Evolutionary conservation across 2,329 filamentous ascomycete species (phyloP).

Genomic region (Exserohilum rostratum): DNA sequence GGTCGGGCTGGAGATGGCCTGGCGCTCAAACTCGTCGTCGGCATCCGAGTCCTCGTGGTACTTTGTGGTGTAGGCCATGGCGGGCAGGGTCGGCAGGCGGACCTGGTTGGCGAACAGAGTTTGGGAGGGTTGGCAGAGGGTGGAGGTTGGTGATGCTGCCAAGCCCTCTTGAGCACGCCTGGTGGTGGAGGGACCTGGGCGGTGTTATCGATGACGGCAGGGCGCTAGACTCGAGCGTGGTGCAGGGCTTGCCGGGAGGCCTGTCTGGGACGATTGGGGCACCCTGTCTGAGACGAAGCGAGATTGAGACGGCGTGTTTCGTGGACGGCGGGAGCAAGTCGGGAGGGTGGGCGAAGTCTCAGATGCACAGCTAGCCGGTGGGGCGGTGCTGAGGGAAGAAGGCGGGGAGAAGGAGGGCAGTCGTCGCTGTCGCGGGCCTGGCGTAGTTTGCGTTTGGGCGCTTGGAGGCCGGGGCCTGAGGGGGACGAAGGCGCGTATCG

Average conservation of each 20-base stretch:
- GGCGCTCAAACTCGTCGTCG: conserved; percentile 83
- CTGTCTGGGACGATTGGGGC: conserved; percentile 24
- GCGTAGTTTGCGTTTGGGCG: conserved; percentile 12
- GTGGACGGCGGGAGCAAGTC: conserved; percentile 21
- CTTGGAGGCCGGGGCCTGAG: conserved; percentile 18
- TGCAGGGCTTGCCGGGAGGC: conserved; percentile 9
- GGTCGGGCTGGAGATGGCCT: conserved; percentile 67
- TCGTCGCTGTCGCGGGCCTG: conserved; percentile 2
- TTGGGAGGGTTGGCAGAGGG: conserved; percentile 15
- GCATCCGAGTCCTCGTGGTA: conserved; percentile 76
- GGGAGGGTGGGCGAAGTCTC: conserved; percentile 25
- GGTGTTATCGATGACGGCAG: conserved; percentile 21
- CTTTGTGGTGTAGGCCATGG: conserved; percentile 53
- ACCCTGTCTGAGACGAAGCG: conserved; percentile 48
- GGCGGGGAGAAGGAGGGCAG: conserved; percentile 12
- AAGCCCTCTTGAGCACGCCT: conserved; percentile 24
- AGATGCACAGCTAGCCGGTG: conserved; percentile 25
- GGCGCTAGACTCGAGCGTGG: conserved; percentile 21
- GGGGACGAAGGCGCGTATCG: conserved; percentile 11
- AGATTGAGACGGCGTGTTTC: conserved; percentile 46
- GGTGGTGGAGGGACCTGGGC: conserved; percentile 25
- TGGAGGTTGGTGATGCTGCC: conserved; percentile 27
- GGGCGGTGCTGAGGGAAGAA: not conserved
- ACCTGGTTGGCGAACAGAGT: not conserved
- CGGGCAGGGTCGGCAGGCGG: not conserved